Evolutionary conservation across 345 rosid genomes (phyloP).

Genomic region (Eucalyptus cloeziana): DNA sequence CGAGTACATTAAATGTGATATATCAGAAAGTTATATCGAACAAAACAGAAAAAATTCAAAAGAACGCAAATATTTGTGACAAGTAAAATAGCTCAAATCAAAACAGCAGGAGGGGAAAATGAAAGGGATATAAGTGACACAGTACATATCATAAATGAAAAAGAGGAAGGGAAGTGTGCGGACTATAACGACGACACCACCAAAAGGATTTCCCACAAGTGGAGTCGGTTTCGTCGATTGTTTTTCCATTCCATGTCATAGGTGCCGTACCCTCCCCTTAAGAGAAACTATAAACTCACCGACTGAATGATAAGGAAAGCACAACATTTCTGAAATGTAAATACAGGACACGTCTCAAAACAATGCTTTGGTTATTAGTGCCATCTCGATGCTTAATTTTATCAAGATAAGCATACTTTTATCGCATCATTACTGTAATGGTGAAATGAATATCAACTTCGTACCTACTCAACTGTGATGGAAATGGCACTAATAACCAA

Average conservation of each 20-base stretch:
- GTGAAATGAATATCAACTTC: too few species aligned
- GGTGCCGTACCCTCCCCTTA: not conserved
- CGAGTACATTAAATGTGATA: not conserved
- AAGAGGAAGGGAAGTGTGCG: not conserved
- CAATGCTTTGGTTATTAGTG: not conserved
- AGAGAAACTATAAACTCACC: not conserved
- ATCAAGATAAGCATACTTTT: not conserved
- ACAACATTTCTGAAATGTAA: not conserved
- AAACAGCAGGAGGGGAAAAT: not conserved
- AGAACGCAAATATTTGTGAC: not conserved
- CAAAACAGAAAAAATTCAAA: not conserved
- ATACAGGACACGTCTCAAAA: not conserved
- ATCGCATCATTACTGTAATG: not conserved
- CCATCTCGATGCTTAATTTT: not conserved
- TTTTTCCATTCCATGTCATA: not conserved
- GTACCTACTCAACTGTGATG: too few species aligned
- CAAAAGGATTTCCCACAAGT: not conserved
- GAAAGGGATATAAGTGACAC: not conserved
- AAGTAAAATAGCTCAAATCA: not conserved
- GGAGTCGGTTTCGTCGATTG: not conserved
- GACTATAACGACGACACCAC: not conserved
- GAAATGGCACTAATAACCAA: not conserved
- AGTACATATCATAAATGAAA: not conserved
- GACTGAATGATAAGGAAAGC: not conserved
- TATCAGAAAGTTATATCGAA: not conserved